Evolutionary conservation across 129 eudicot genomes (phyloP).

Genomic region (Calendula officinalis): DNA sequence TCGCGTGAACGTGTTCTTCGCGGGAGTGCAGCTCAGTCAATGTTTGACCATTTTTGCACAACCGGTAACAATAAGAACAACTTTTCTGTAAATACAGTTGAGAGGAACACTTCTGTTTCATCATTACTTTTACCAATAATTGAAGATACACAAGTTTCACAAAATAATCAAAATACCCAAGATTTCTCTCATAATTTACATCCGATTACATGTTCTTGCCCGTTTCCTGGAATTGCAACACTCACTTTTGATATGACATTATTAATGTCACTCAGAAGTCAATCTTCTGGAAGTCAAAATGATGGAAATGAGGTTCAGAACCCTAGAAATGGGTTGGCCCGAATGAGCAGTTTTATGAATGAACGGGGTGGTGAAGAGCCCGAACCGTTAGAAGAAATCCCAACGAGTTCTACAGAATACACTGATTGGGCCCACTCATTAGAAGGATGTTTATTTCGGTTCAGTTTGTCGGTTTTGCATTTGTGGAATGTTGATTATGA

Average conservation of each 20-base stretch:
- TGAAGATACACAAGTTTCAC: constrained; percentile 54
- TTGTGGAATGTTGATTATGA: constrained; percentile 77
- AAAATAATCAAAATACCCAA: constrained; percentile 30
- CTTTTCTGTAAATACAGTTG: constrained; percentile 31
- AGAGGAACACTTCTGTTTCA: constrained; percentile 64
- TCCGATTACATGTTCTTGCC: constrained; percentile 71
- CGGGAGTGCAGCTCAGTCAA: constrained; percentile 81
- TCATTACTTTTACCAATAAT: constrained; percentile 44
- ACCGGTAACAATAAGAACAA: constrained; percentile 40
- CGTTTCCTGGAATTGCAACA: constrained; percentile 80
- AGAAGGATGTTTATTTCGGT: constrained; percentile 62
- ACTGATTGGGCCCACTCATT: constrained; percentile 43
- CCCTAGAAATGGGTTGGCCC: constrained; percentile 29
- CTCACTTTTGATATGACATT: constrained; percentile 66
- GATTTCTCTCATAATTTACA: constrained; percentile 32
- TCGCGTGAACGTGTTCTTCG: constrained; percentile 96
- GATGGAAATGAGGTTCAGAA: constrained; percentile 31
- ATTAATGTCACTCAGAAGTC: constrained; percentile 60
- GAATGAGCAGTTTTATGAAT: constrained; percentile 24
- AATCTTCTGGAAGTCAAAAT: constrained; percentile 29
- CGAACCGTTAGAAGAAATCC: constrained; percentile 38
- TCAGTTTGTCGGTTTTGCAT: constrained; percentile 89
- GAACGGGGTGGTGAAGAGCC: constrained; percentile 34
- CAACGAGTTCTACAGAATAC: constrained; percentile 34
- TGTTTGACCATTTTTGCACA: constrained; percentile 74